A percentile compares a stretch with the other conserved stretches of the same genome.
phyloP scores from a whole-genome alignment of 2,329 filamentous ascomycete species.

The Aphanoascus verrucosus region DNA sequence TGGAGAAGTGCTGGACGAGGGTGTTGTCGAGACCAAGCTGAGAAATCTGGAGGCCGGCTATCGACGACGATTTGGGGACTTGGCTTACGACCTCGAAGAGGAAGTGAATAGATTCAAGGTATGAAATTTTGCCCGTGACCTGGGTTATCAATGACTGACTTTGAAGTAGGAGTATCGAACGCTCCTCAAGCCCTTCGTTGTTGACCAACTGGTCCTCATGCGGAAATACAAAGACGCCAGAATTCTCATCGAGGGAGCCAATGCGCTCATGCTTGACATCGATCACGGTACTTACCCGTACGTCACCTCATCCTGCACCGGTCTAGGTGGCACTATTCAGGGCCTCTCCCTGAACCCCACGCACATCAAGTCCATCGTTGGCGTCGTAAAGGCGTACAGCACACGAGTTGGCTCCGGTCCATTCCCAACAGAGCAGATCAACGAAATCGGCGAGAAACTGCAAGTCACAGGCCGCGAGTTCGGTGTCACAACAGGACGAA shows the following conservation, averaged over 20 bases:
- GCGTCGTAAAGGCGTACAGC: conserved; percentile 56
- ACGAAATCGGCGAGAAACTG: conserved; percentile 46
- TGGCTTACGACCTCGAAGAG: conserved; percentile 50
- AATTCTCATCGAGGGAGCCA: conserved; percentile 53
- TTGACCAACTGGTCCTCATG: conserved; percentile 43
- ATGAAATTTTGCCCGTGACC: conserved; percentile 11
- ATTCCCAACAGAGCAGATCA: conserved; percentile 53
- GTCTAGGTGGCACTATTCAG: conserved; percentile 43
- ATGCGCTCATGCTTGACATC: conserved; percentile 52
- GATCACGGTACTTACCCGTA: conserved; percentile 45
- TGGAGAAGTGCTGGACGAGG: conserved; percentile 48
- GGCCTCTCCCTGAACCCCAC: conserved; percentile 49
- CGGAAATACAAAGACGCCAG: conserved; percentile 45
- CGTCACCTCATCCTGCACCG: conserved; percentile 40
- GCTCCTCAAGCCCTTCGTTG: conserved; percentile 29
- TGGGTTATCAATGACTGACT: neutral
- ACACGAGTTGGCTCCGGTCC: conserved; percentile 50
- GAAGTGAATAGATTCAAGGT: conserved; percentile 50
- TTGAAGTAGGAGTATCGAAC: conserved; percentile 28
- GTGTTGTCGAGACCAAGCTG: conserved; percentile 45
- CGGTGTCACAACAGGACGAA: conserved; percentile 50
- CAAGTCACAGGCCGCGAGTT: conserved; percentile 47
- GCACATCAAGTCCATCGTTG: conserved; percentile 48
- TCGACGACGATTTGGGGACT: conserved; percentile 48
- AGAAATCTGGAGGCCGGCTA: conserved; percentile 43